These are phyloP conservation scores for Scheffersomyces ergatensis DNA, from an alignment of 805 yeast genomes.

Conservation along the genomic window DNA sequence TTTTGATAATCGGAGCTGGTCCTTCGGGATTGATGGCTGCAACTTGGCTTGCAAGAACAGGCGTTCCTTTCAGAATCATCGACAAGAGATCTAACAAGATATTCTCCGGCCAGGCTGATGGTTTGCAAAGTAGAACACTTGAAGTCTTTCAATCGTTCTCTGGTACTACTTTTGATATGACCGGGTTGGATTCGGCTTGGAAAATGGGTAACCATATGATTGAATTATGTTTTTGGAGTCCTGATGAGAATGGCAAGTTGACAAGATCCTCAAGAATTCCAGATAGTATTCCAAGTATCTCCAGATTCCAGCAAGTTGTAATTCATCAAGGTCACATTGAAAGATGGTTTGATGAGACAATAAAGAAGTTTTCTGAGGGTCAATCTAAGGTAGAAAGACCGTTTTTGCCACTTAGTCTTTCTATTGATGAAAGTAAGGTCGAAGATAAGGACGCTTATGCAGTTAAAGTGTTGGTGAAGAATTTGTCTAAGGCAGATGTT, in stretches of 20 bases:
- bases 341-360: conserved; percentile 19
- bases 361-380: conserved; percentile 14
- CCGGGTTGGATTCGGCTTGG: conserved; percentile 21
- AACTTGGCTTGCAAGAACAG: conserved; percentile 24
- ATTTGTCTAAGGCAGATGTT: conserved; percentile 9
- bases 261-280: conserved; percentile 20
- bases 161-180: conserved; percentile 10
- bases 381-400: conserved; percentile 15
- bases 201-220: conserved; percentile 22
- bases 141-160: conserved; percentile 20
- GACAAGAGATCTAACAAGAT: conserved; percentile 25
- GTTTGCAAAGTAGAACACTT: conserved; percentile 26
- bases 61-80: conserved; percentile 22
- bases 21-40: conserved; percentile 37
- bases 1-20: conserved; percentile 35
- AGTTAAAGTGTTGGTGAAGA: conserved; percentile 12
- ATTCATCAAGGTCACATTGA: conserved; percentile 31
- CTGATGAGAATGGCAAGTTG: conserved; percentile 19
- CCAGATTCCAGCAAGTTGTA: conserved; percentile 24
- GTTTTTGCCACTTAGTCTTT: conserved; percentile 11
- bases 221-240: conserved; percentile 30
- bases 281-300: conserved; percentile 24
- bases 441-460: conserved; percentile 10
- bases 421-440: conserved; percentile 11
- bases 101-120: conserved; percentile 34